Conservation (phyloP, 2,329 filamentous ascomycete genomes). For the Trichoderma atroviride region DNA sequence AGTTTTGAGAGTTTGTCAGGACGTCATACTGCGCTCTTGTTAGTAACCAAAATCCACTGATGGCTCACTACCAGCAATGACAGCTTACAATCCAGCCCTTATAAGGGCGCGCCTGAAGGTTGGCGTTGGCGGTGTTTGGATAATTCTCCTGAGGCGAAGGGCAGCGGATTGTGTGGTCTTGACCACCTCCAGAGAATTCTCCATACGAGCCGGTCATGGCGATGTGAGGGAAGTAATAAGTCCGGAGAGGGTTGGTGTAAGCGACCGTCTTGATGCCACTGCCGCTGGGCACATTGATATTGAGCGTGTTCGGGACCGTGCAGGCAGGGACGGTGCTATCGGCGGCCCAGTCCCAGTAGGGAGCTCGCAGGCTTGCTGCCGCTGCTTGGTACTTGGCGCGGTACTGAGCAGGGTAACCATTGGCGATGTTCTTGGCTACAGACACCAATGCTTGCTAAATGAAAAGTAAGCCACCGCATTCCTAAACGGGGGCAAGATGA, state of each 20-base stretch:
- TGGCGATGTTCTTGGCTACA: constrained; percentile 51
- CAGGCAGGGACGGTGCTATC: constrained; percentile 48
- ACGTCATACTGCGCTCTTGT: constrained; percentile 44
- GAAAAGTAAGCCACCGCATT: constrained; percentile 18
- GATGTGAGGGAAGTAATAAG: constrained; percentile 51
- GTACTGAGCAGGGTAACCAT: constrained; percentile 43
- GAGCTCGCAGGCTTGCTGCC: constrained; percentile 50
- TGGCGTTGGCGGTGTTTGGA: constrained; percentile 43
- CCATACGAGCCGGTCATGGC: constrained; percentile 45
- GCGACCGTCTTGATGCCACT: constrained; percentile 35
- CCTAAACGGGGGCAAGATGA: background rate
- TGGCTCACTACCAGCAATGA: background rate
- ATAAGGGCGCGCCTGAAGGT: constrained; percentile 40
- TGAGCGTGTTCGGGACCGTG: constrained; percentile 41
- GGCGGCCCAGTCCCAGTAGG: constrained; percentile 59
- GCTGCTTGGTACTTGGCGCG: constrained; percentile 46
- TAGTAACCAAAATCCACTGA: constrained; percentile 9
- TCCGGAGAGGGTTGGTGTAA: constrained; percentile 56
- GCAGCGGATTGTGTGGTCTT: constrained; percentile 47
- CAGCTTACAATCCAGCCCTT: constrained; percentile 47
- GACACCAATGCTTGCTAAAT: constrained; percentile 54
- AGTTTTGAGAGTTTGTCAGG: constrained; percentile 43
- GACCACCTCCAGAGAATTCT: constrained; percentile 35
- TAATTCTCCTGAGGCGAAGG: constrained; percentile 42
- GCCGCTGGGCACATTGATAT: constrained; percentile 47